Conservation (phyloP, 2,329 filamentous ascomycete genomes). For the Verruconis gallopava region DNA sequence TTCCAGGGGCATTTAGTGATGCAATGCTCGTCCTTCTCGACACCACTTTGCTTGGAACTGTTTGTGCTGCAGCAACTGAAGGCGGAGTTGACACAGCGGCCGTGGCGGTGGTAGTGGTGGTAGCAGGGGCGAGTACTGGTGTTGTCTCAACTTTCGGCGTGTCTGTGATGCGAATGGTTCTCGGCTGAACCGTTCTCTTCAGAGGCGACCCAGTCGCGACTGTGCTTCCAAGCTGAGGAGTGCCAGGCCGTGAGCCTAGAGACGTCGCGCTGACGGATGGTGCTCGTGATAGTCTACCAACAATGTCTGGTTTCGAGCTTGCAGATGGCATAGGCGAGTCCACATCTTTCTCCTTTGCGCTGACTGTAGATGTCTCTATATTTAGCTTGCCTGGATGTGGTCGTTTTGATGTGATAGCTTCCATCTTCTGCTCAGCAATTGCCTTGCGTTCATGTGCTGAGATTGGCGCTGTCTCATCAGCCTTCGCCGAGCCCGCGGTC, state of each 20-base stretch:
- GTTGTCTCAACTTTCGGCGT: slow-evolving; percentile 50
- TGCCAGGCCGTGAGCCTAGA: slow-evolving; percentile 38
- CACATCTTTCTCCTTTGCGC: not conserved
- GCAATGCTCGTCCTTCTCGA: slow-evolving; percentile 42
- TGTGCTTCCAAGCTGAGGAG: slow-evolving; percentile 32
- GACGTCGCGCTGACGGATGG: slow-evolving; percentile 38
- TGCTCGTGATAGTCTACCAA: slow-evolving; percentile 12
- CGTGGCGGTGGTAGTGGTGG: slow-evolving; percentile 24
- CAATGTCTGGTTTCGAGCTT: not conserved
- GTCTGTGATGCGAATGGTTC: slow-evolving; percentile 57
- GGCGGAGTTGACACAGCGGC: slow-evolving; percentile 16
- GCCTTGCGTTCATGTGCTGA: slow-evolving; percentile 12
- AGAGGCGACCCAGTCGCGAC: slow-evolving; percentile 30
- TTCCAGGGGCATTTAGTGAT: slow-evolving; percentile 53
- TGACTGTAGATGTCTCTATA: not conserved
- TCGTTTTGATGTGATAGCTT: not conserved
- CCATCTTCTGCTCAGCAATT: slow-evolving; percentile 12
- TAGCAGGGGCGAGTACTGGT: slow-evolving; percentile 23
- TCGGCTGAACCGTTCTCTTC: slow-evolving; percentile 37
- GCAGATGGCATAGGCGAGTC: not conserved
- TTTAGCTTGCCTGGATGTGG: slow-evolving; percentile 9
- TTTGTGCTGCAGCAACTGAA: slow-evolving; percentile 20
- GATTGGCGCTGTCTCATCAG: not conserved
- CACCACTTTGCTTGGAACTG: slow-evolving; percentile 25
- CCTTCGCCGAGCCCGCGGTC: not conserved